Base-by-base conservation (phyloP, 2,329 filamentous ascomycete genomes). In the Blastomyces silverae region DNA sequence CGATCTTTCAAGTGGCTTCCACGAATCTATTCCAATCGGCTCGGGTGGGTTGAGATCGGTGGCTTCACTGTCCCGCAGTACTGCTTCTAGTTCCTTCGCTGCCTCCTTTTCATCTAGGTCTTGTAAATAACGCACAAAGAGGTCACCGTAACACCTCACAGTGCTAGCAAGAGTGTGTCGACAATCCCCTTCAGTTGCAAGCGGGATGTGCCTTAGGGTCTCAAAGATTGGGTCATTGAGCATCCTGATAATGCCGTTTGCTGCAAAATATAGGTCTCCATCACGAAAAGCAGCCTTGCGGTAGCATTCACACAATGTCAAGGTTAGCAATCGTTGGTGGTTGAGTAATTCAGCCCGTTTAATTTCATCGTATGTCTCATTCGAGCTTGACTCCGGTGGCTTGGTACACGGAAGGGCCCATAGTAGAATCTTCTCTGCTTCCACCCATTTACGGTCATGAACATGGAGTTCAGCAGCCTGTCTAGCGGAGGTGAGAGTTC, bases 251-350 rank as follows among this genome's bases (percentile, higher is more conserved):
- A 65, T 63, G 22, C 64, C 64, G 20, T 28, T 59, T 52, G 34
- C 64, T 59, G 28, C 64, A 52, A 59, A 65, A 63, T 22, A 50
- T 50, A 50, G 8, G n/a, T 22, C 42, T 65, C 28, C 25, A 31
- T 28, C 22, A 13, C 10, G 15, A 17, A 15, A 59, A n/a, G 63
- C 25, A 22, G 64, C 64, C 53, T 63, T 63, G 13, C 64, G 64
- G 34, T 65, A 65, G 44, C 61, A 65, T 65, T 65, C 64, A 53
- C 64, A 65, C n/a, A 63, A 34, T 22, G 34, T 53, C 50, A 65
- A 42, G n/a, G 55, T 52, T 25, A 65, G 31, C 39, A 65, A 28
- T 1, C 59, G 58, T 31, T 60, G 52, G 4, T 65, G 64, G 31
- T 63, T 63, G 13, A 52, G 20, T 3, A n/a, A 11, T 46, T 53